These are phyloP conservation scores for Arachis stenosperma DNA, from an alignment of 306 rosid species.

Conservation along the genomic window DNA sequence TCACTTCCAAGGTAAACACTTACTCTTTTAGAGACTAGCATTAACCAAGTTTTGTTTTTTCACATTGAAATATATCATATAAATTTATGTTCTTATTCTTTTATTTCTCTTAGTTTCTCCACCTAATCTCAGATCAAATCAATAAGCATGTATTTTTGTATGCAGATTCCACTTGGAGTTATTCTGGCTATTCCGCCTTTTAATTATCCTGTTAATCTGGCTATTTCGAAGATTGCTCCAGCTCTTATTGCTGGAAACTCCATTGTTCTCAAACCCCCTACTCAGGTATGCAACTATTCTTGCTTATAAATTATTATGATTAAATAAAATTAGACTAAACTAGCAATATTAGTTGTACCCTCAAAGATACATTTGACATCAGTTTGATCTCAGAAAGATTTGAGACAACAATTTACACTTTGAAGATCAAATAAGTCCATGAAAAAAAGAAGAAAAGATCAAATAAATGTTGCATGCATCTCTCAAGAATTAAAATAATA, in stretches of 20 bases:
- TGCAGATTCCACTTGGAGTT: conserved; percentile 94
- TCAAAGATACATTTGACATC: no score
- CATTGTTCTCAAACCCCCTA: conserved; percentile 94
- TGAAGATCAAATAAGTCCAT: no score
- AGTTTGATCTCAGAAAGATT: no score
- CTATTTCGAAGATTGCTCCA: conserved; percentile 88
- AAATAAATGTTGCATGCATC: no score
- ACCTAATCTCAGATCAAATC: neutral
- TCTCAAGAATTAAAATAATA: no score
- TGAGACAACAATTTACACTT: no score
- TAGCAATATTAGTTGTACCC: no score
- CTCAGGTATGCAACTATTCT: conserved; percentile 61
- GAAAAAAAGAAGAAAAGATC: no score
- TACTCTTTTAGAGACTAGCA: neutral
- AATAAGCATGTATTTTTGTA: conserved; percentile 14
- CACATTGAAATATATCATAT: neutral
- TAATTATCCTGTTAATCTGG: conserved; percentile 90
- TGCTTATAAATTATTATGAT: neutral
- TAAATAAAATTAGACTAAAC: no score
- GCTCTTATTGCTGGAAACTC: conserved; percentile 92
- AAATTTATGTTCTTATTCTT: neutral
- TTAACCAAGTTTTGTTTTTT: neutral
- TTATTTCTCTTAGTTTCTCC: neutral
- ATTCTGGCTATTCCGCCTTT: conserved; percentile 90
- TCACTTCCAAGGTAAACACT: conserved; percentile 81